Percentiles rank a stretch among this genome's conserved stretches.
These are phyloP conservation scores for Yarrowia bubula DNA, from an alignment of 805 yeast species.

Conservation along the genomic window DNA sequence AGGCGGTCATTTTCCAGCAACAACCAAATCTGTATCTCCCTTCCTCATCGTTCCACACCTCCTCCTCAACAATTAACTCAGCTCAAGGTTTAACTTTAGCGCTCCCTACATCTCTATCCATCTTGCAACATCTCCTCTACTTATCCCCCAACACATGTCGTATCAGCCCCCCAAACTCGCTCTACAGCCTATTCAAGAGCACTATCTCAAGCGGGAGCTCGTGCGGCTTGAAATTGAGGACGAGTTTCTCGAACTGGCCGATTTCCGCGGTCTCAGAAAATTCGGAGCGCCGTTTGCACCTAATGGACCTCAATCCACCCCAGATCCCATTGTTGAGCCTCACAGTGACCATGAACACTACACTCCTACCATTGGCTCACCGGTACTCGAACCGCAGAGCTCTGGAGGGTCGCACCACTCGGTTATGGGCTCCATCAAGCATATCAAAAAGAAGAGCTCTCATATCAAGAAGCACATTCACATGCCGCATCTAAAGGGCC, in stretches of 20 bases:
- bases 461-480: conserved; percentile 10
- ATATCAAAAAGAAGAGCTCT: not conserved
- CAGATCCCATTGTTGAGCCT: not conserved
- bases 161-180: not conserved
- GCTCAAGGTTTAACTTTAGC: not conserved
- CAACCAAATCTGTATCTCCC: too few relatives aligned
- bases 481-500: not conserved
- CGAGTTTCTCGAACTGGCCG: conserved; percentile 62
- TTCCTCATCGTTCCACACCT: too few relatives aligned
- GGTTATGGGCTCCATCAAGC: not conserved
- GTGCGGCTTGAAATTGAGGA: conserved; percentile 57
- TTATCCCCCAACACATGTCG: not conserved
- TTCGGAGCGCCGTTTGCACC: conserved; percentile 73
- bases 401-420: not conserved
- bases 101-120: too few relatives aligned
- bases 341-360: not conserved
- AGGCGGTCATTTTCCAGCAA: too few relatives aligned
- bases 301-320: not conserved
- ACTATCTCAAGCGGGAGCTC: conserved; percentile 80
- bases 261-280: conserved; percentile 59
- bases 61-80: not conserved
- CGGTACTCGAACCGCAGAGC: conserved; percentile 9
- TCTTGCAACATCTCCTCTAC: not conserved
- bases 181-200: conserved; percentile 57
- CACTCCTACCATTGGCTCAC: conserved; percentile 4